phyloP scores from a whole-genome alignment of 2,329 filamentous ascomycete genomes.

The Paraphaeosphaeria sporulosa region DNA sequence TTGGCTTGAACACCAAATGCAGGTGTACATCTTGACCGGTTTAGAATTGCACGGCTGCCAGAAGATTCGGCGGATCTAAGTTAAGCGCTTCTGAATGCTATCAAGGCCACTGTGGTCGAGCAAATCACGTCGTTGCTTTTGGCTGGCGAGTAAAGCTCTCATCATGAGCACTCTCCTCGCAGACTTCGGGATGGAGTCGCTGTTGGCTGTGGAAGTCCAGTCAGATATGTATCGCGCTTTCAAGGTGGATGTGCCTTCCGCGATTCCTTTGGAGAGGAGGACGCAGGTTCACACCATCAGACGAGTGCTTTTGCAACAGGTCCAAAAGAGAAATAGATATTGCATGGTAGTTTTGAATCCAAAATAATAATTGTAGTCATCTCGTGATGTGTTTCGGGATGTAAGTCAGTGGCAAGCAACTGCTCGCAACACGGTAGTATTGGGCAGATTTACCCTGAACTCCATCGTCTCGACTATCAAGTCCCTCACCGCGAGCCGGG shows the following conservation, averaged over 20 bases:
- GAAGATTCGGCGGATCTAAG: background rate
- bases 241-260: background rate
- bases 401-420: too few relatives aligned
- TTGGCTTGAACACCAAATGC: background rate
- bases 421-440: too few relatives aligned
- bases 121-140: background rate
- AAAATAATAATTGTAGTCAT: too few relatives aligned
- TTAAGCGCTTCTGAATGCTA: background rate
- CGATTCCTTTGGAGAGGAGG: background rate
- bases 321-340: background rate
- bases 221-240: background rate
- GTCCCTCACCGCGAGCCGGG: conserved; percentile 19
- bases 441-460: too few relatives aligned
- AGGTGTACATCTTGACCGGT: background rate
- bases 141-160: background rate
- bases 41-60: background rate
- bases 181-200: background rate
- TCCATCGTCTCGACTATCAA: conserved; percentile 50
- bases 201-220: background rate
- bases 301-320: background rate
- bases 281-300: background rate
- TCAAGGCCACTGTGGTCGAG: background rate
- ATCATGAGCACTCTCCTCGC: background rate
- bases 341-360: background rate
- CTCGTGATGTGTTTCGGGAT: too few relatives aligned